Conservation (phyloP, 2,329 filamentous ascomycete species). For the Fusarium dimerum region DNA sequence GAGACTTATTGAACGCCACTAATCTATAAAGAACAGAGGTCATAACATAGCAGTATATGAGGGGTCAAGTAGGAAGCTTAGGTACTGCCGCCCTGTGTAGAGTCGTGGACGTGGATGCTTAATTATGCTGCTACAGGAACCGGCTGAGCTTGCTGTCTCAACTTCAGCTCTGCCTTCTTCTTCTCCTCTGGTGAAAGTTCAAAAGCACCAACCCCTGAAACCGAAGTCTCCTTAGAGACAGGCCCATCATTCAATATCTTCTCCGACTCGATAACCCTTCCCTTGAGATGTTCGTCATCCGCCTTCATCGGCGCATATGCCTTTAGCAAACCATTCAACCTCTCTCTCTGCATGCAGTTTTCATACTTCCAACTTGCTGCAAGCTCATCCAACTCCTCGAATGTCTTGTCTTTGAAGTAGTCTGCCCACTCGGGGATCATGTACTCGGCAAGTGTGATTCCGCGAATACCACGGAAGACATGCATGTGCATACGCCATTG, state of each 20-base stretch:
- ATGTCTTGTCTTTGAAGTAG: slow-evolving; percentile 50
- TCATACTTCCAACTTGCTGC: slow-evolving; percentile 54
- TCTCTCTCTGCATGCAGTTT: slow-evolving; percentile 51
- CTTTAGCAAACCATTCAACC: slow-evolving; percentile 51
- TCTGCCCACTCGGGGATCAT: slow-evolving; percentile 55
- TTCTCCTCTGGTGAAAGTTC: slow-evolving; percentile 29
- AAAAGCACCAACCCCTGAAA: slow-evolving; percentile 32
- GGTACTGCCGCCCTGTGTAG: too few species aligned
- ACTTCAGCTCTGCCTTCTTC: not conserved
- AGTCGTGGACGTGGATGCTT: too few species aligned
- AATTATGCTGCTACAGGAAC: slow-evolving; percentile 1
- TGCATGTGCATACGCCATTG: slow-evolving; percentile 52
- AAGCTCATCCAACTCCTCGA: slow-evolving; percentile 54
- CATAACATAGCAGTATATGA: too few species aligned
- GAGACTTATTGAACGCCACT: too few species aligned
- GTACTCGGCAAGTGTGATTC: slow-evolving; percentile 46
- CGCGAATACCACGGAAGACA: slow-evolving; percentile 45
- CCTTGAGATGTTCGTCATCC: slow-evolving; percentile 22
- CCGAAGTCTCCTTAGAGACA: slow-evolving; percentile 14
- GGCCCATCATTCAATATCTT: not conserved
- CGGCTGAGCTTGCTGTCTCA: not conserved
- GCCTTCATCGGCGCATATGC: slow-evolving; percentile 40
- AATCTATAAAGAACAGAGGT: too few species aligned
- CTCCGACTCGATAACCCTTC: slow-evolving; percentile 28
- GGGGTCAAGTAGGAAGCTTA: too few species aligned